phyloP scores from a whole-genome alignment of 129 eudicot species.

The Artemisia argyi region DNA sequence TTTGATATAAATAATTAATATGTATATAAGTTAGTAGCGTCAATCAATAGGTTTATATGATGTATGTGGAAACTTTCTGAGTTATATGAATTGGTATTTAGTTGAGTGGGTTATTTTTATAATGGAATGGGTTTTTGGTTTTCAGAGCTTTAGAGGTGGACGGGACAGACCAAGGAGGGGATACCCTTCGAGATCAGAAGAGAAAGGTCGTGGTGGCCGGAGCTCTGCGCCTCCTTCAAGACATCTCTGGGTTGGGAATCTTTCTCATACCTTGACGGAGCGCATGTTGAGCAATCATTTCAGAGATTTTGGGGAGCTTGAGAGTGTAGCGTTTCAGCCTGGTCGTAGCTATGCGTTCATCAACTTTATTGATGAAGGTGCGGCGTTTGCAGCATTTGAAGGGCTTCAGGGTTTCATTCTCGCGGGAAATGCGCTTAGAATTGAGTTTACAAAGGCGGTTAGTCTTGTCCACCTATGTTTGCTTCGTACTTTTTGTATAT shows the following conservation, averaged over 20 bases:
- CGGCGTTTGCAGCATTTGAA: slow-evolving; percentile 69
- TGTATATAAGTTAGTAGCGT: too few relatives aligned
- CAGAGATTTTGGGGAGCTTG: slow-evolving; percentile 75
- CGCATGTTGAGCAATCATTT: slow-evolving; percentile 57
- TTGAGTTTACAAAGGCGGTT: slow-evolving; percentile 99
- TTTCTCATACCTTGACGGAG: slow-evolving; percentile 54
- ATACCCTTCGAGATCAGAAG: slow-evolving; percentile 60
- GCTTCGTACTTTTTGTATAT: slow-evolving; percentile 32
- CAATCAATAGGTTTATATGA: background rate
- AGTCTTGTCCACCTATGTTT: slow-evolving; percentile 73
- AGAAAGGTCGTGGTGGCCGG: slow-evolving; percentile 62
- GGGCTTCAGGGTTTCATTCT: slow-evolving; percentile 84
- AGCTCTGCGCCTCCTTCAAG: slow-evolving; percentile 79
- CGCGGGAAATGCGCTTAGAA: slow-evolving; percentile 85
- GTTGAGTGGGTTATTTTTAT: background rate
- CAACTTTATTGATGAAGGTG: slow-evolving; percentile 68
- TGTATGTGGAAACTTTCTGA: background rate
- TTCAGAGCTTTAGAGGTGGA: slow-evolving; percentile 71
- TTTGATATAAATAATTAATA: too few relatives aligned
- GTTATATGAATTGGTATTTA: background rate
- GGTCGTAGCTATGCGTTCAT: slow-evolving; percentile 90
- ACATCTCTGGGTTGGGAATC: slow-evolving; percentile 94
- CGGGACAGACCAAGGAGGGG: slow-evolving; percentile 65
- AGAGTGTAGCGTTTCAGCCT: slow-evolving; percentile 77
- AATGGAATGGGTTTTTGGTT: slow-evolving; percentile 7